Evolutionary conservation across 1,284 basidiomycete genomes (phyloP).

Genomic region (Cryptococcus jaspeensis): DNA sequence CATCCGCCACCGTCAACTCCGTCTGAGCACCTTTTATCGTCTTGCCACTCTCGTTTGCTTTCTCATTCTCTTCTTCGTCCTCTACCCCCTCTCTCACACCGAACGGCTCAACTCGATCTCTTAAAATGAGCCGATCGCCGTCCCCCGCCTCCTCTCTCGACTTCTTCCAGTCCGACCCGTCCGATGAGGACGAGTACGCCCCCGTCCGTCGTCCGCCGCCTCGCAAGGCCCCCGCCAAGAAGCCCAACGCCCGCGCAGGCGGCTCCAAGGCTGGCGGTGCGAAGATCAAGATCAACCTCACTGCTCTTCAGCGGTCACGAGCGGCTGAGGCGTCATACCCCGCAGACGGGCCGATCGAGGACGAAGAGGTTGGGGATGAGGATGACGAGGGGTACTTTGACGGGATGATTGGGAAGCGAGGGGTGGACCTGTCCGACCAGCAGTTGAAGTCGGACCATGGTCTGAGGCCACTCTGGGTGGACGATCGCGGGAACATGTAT

Average conservation of each 20-base stretch:
- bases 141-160: constrained; percentile 49
- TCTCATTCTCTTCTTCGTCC: background rate
- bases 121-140: constrained; percentile 40
- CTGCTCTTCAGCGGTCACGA: constrained; percentile 29
- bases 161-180: constrained; percentile 40
- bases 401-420: constrained; percentile 30
- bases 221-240: constrained; percentile 13
- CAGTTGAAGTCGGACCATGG: constrained; percentile 85
- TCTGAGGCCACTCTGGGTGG: constrained; percentile 91
- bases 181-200: constrained; percentile 39
- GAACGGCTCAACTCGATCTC: too few relatives aligned
- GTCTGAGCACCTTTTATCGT: too few relatives aligned
- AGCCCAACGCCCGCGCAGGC: constrained; percentile 11
- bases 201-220: constrained; percentile 15
- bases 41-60: background rate
- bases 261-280: constrained; percentile 1
- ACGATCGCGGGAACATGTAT: constrained; percentile 82
- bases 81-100: too few relatives aligned
- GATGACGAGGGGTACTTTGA: constrained; percentile 34
- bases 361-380: constrained; percentile 25
- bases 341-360: constrained; percentile 29
- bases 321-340: constrained; percentile 31
- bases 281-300: constrained; percentile 42
- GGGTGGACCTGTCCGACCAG: constrained; percentile 55
- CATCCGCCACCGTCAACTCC: too few relatives aligned